Conservation (phyloP, 2,329 filamentous ascomycete genomes). For the Zymoseptoria tritici region DNA sequence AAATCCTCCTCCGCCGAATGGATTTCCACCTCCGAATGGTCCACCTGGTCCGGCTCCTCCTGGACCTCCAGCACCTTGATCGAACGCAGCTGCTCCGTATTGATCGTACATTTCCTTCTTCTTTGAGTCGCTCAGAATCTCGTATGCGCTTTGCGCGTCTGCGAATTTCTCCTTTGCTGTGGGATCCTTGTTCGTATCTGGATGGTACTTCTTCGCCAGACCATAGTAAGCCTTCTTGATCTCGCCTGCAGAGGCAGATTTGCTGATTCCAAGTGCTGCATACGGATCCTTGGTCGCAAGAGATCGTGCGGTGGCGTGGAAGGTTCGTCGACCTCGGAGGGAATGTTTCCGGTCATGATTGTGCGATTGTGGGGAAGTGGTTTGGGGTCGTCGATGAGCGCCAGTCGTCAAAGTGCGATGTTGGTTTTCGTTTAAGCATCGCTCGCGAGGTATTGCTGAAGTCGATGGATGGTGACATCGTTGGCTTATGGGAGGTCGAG, state of each 20-base stretch:
- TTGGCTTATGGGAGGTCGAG: constrained; percentile 19
- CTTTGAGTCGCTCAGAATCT: constrained; percentile 83
- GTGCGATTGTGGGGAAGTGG: constrained; percentile 8
- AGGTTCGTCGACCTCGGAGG: constrained; percentile 27
- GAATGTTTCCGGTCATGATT: constrained; percentile 23
- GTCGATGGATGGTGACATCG: constrained; percentile 8
- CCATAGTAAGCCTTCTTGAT: constrained; percentile 99
- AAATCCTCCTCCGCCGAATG: constrained; percentile 50
- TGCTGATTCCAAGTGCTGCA: constrained; percentile 73
- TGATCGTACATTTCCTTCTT: constrained; percentile 91
- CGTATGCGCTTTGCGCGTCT: constrained; percentile 89
- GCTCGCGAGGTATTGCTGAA: constrained; percentile 2
- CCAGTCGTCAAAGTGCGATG: constrained; percentile 13
- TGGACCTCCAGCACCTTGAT: constrained; percentile 59
- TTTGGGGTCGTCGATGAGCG: constrained; percentile 4
- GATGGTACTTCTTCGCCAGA: constrained; percentile 93
- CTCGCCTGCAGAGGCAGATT: constrained; percentile 70
- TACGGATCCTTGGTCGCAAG: constrained; percentile 70
- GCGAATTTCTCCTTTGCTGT: constrained; percentile 91
- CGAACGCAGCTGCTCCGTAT: constrained; percentile 73
- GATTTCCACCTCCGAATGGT: constrained; percentile 55
- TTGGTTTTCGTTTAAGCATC: constrained; percentile 3
- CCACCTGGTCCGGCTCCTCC: constrained; percentile 54
- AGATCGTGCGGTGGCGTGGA: constrained; percentile 52
- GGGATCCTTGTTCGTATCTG: constrained; percentile 93